A percentile compares a stretch with the other conserved stretches of the same genome.
Conservation (phyloP, 306 rosid genomes). For the cucumber (Cucumis sativus) region DNA sequence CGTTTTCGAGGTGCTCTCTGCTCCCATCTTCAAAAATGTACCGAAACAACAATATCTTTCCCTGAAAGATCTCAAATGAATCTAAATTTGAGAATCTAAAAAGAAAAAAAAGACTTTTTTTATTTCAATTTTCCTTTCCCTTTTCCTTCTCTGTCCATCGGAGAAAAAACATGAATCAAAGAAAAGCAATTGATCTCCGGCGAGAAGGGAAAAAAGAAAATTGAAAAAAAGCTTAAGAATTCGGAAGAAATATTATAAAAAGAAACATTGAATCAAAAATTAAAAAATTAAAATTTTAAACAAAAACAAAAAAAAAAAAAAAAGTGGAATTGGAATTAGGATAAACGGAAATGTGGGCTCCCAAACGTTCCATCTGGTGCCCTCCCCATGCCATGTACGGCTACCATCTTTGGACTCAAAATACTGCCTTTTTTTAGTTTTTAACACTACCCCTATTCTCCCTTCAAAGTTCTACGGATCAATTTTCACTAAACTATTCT, state of each 20-base stretch:
- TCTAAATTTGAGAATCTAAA: constrained; percentile 4
- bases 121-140: background rate
- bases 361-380: background rate
- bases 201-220: background rate
- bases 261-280: background rate
- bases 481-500: too few species aligned
- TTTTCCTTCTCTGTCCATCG: constrained; percentile 15
- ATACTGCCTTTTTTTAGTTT: background rate
- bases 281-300: too few species aligned
- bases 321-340: background rate
- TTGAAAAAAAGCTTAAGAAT: background rate
- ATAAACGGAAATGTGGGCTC: background rate
- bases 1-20: constrained; percentile 30
- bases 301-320: background rate
- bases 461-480: too few species aligned
- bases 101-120: background rate
- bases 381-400: background rate
- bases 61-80: background rate
- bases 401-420: background rate
- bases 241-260: constrained; percentile 1
- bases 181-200: constrained; percentile 18
- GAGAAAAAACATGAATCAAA: background rate
- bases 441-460: background rate
- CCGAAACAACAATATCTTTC: background rate
- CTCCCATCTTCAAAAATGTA: constrained; percentile 33